phyloP scores from a whole-genome alignment of 2,329 filamentous ascomycete genomes.

The Hypoxylon sp. region DNA sequence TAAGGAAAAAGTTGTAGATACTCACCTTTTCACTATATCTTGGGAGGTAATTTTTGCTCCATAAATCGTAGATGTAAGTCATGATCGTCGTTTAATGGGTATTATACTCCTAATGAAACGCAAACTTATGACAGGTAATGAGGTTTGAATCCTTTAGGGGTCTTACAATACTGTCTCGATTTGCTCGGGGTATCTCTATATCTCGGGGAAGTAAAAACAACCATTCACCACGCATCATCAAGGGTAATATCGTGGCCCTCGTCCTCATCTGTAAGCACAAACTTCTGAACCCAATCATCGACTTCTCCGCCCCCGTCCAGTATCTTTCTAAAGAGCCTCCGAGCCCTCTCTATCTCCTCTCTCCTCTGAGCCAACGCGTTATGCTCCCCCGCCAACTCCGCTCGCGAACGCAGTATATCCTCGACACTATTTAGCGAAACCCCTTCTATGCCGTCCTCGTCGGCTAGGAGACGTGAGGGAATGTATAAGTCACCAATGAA shows the following conservation, averaged over 20 bases:
- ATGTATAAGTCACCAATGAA: conserved; percentile 80
- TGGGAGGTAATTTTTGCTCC: neutral
- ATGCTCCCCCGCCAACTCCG: conserved; percentile 50
- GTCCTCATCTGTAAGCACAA: conserved; percentile 51
- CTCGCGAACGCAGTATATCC: conserved; percentile 42
- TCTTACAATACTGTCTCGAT: neutral
- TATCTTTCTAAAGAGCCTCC: conserved; percentile 58
- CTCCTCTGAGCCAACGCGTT: conserved; percentile 50
- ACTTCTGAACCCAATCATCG: conserved; percentile 54
- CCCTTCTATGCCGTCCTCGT: conserved; percentile 6
- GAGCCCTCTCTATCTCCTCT: conserved; percentile 58
- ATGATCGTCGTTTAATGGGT: neutral
- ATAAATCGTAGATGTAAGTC: neutral
- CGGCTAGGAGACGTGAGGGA: conserved; percentile 54
- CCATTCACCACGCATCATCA: conserved; percentile 43
- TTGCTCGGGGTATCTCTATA: conserved; percentile 22
- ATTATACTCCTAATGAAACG: neutral
- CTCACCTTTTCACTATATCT: too few species aligned
- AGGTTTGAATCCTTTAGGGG: neutral
- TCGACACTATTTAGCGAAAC: conserved; percentile 43
- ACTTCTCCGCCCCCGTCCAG: conserved; percentile 52
- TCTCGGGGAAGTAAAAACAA: neutral
- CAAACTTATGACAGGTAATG: neutral
- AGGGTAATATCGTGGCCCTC: conserved; percentile 54
- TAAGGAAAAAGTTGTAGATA: neutral